phyloP scores from a whole-genome alignment of 148 eudicot species.

The Rhododendron simsii region DNA sequence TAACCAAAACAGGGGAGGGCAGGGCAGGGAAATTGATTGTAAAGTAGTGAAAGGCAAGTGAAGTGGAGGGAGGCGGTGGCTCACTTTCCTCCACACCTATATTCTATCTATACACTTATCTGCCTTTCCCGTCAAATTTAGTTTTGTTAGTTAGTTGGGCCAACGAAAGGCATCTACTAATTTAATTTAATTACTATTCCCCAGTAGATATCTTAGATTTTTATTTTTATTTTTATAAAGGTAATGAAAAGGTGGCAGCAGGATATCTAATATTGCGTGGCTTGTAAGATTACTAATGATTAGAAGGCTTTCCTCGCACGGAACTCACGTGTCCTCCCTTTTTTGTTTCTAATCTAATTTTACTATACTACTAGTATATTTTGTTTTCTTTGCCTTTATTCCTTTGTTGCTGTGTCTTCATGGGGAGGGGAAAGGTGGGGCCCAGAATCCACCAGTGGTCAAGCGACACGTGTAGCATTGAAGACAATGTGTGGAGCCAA shows the following conservation, averaged over 20 bases:
- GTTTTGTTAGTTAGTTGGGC: conserved; percentile 6
- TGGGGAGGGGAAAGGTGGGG: neutral
- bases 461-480: neutral
- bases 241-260: neutral
- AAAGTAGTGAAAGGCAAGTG: neutral
- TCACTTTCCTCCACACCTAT: neutral
- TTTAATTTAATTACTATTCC: too few species aligned
- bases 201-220: neutral
- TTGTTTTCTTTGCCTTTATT: neutral
- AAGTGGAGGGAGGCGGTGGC: neutral
- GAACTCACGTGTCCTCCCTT: conserved; percentile 11
- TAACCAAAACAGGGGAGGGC: neutral
- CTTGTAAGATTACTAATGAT: conserved; percentile 8
- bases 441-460: neutral
- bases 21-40: neutral
- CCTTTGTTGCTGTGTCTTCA: neutral
- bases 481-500: too few species aligned
- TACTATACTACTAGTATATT: neutral
- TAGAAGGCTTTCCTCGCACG: conserved; percentile 6
- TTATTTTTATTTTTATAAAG: neutral
- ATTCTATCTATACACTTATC: neutral
- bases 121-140: conserved; percentile 9
- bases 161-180: neutral
- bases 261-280: conserved; percentile 6
- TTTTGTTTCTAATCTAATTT: neutral